phyloP scores from a whole-genome alignment of 2,329 filamentous ascomycete genomes.

The Trichoderma sp. region DNA sequence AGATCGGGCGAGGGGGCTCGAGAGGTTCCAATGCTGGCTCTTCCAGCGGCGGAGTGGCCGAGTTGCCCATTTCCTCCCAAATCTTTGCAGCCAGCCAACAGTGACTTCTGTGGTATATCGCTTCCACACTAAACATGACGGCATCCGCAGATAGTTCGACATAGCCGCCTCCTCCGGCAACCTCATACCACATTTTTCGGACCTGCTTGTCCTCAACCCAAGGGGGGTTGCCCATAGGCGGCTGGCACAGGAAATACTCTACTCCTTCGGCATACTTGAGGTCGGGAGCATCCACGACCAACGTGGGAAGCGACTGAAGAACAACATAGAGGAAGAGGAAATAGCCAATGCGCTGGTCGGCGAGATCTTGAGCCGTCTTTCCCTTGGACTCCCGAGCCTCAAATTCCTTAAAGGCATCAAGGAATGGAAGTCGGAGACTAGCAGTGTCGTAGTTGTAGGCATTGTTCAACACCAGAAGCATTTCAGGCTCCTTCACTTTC shows the following conservation, averaged over 20 bases:
- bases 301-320: conserved; percentile 72
- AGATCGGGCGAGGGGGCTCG: conserved; percentile 38
- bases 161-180: conserved; percentile 59
- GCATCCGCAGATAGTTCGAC: conserved; percentile 60
- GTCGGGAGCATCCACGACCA: conserved; percentile 72
- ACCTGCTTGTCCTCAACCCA: conserved; percentile 67
- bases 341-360: conserved; percentile 69
- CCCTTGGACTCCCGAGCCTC: conserved; percentile 66
- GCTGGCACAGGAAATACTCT: conserved; percentile 79
- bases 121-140: conserved; percentile 60
- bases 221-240: conserved; percentile 67
- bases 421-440: conserved; percentile 56
- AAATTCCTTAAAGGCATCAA: conserved; percentile 67
- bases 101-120: conserved; percentile 57
- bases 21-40: conserved; percentile 40
- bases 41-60: conserved; percentile 26
- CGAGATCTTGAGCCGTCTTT: conserved; percentile 63
- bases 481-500: conserved; percentile 75
- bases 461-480: conserved; percentile 71
- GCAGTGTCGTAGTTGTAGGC: conserved; percentile 77
- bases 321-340: conserved; percentile 82
- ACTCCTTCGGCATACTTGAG: conserved; percentile 67
- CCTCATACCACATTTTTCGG: conserved; percentile 70
- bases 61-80: conserved; percentile 43
- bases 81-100: conserved; percentile 53